Percentiles rank a stretch among this genome's conserved stretches.
Conservation (phyloP, 1,284 basidiomycete genomes). For the Marasmius tenuissimus region DNA sequence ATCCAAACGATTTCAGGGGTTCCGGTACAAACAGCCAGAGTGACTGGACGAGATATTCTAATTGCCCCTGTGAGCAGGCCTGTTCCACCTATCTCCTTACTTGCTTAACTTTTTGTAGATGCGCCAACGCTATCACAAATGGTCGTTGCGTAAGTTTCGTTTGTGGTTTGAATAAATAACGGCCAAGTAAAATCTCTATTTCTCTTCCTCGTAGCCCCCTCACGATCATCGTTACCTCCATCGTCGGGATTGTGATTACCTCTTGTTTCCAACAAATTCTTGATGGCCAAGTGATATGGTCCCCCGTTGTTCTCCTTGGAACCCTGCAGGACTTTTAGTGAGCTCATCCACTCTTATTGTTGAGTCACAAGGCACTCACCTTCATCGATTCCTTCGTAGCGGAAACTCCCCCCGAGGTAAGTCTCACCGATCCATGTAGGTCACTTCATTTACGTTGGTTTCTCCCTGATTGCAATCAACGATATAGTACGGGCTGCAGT, state of each 20-base stretch:
- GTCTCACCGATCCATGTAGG: too few relatives aligned
- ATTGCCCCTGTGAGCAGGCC: slow-evolving; percentile 14
- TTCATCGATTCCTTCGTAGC: background rate
- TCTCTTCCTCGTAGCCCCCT: slow-evolving; percentile 11
- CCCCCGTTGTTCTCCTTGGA: slow-evolving; percentile 19
- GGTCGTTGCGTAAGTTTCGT: slow-evolving; percentile 12
- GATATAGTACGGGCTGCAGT: slow-evolving; percentile 4
- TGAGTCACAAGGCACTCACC: too few relatives aligned
- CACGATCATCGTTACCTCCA: slow-evolving; percentile 17
- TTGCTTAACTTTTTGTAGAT: background rate
- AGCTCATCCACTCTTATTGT: background rate
- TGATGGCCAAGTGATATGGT: slow-evolving; percentile 19
- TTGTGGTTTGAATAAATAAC: background rate
- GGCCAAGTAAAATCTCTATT: background rate
- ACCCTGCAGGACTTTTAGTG: slow-evolving; percentile 21
- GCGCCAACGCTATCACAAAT: slow-evolving; percentile 19
- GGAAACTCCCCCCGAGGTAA: slow-evolving; percentile 6
- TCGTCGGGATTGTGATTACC: slow-evolving; percentile 20
- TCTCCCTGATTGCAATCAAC: too few relatives aligned
- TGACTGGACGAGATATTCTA: slow-evolving; percentile 21
- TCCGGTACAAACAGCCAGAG: slow-evolving; percentile 19
- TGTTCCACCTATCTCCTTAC: background rate
- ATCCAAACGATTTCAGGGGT: slow-evolving; percentile 4
- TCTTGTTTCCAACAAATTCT: slow-evolving; percentile 19
- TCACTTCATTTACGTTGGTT: too few relatives aligned